These are phyloP conservation scores for Psilocybe tampanensis DNA, from an alignment of 768 basidiomycete species.

Conservation along the genomic window DNA sequence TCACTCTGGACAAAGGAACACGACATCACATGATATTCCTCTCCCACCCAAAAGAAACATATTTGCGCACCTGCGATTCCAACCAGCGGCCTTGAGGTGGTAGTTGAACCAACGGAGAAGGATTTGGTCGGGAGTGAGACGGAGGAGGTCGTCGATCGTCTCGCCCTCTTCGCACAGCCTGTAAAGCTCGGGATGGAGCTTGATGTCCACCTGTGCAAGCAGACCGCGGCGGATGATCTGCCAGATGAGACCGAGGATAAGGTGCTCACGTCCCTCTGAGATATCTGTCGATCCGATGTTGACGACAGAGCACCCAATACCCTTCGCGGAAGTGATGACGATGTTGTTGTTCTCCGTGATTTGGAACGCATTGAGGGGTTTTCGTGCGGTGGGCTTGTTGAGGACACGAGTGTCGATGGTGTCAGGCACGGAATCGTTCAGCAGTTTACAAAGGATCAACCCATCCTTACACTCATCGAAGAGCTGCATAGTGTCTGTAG, in stretches of 20 bases:
- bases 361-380: slow-evolving; percentile 95
- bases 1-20: slow-evolving; percentile 59
- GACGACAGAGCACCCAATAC: slow-evolving; percentile 97
- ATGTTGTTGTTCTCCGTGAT: slow-evolving; percentile 99
- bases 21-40: slow-evolving; percentile 13
- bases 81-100: slow-evolving; percentile 94
- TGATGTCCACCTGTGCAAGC: slow-evolving; percentile 95
- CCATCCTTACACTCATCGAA: slow-evolving; percentile 98
- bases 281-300: slow-evolving; percentile 96
- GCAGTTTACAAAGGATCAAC: slow-evolving; percentile 94
- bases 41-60: background rate
- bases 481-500: slow-evolving; percentile 96
- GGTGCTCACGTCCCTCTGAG: slow-evolving; percentile 91
- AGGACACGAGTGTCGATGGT: slow-evolving; percentile 98
- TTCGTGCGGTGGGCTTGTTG: slow-evolving; percentile 81
- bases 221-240: slow-evolving; percentile 95
- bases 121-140: slow-evolving; percentile 96
- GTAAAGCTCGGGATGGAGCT: slow-evolving; percentile 96
- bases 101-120: slow-evolving; percentile 99
- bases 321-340: slow-evolving; percentile 96
- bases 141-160: slow-evolving; percentile 93
- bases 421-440: slow-evolving; percentile 99
- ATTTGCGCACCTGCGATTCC: slow-evolving; percentile 70
- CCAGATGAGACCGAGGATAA: slow-evolving; percentile 98
- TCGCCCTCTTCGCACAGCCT: slow-evolving; percentile 95